Conservation (phyloP, 371 early-diverging fungal species). For the Lichtheimia ornata region DNA sequence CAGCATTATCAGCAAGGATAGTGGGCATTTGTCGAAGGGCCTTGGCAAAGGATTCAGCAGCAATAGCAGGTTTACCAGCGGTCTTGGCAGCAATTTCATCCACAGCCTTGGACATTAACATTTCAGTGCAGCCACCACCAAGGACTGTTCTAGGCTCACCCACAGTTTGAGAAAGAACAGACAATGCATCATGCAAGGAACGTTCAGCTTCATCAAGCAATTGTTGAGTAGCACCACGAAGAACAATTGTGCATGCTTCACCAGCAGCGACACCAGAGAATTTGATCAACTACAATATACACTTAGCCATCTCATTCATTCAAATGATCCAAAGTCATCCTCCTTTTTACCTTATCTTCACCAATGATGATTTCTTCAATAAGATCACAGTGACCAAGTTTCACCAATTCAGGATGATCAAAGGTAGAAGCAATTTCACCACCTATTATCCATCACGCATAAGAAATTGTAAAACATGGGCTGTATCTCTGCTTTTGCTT, state of each 20-base stretch:
- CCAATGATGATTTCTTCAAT: constrained; percentile 99
- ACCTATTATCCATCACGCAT: constrained; percentile 35
- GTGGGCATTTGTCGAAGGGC: constrained; percentile 98
- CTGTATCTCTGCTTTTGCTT: constrained; percentile 92
- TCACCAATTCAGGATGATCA: constrained; percentile 95
- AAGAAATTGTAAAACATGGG: constrained; percentile 73
- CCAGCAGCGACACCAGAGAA: constrained; percentile 97
- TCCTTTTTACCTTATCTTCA: constrained; percentile 76
- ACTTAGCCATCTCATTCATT: not conserved
- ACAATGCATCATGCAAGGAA: constrained; percentile 98
- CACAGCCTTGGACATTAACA: constrained; percentile 96
- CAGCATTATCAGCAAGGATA: constrained; percentile 98
- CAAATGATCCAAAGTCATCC: too few relatives aligned
- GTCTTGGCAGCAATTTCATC: constrained; percentile 91
- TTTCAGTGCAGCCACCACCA: constrained; percentile 98
- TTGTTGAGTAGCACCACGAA: constrained; percentile 97
- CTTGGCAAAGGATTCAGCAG: constrained; percentile 94
- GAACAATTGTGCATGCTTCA: constrained; percentile 98
- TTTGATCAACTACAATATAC: constrained; percentile 72
- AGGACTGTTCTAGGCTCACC: constrained; percentile 94
- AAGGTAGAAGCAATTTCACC: constrained; percentile 99
- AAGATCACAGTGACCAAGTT: constrained; percentile 93
- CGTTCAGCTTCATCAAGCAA: constrained; percentile 99
- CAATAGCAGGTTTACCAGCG: constrained; percentile 96
- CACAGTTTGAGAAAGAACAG: constrained; percentile 96